These are phyloP conservation scores for Yamadazyma olivae DNA, from an alignment of 805 yeast species.

Conservation along the genomic window DNA sequence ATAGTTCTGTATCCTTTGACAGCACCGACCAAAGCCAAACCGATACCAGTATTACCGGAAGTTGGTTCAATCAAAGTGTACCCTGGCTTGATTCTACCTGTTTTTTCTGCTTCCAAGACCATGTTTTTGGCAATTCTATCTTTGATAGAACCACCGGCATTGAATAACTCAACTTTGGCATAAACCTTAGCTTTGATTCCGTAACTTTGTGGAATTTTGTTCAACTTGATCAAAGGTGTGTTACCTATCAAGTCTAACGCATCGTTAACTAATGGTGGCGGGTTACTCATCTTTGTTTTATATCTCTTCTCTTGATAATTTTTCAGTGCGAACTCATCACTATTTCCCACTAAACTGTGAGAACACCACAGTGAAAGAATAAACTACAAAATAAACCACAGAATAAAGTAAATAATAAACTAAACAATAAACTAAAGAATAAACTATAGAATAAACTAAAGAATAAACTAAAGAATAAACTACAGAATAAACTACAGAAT, in stretches of 20 bases:
- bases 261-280: constrained; percentile 44
- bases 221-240: constrained; percentile 75
- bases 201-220: constrained; percentile 70
- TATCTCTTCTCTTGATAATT: not conserved
- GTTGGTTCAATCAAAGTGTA: constrained; percentile 85
- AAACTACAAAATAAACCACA: no score
- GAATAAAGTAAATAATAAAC: no score
- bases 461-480: no score
- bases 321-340: not conserved
- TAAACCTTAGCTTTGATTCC: constrained; percentile 71
- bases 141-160: constrained; percentile 88
- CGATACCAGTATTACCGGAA: constrained; percentile 90
- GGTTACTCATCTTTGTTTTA: constrained; percentile 9
- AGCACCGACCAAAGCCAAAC: constrained; percentile 83
- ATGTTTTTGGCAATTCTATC: constrained; percentile 85
- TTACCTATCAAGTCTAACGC: constrained; percentile 79
- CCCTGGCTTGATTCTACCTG: constrained; percentile 80
- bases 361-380: no score
- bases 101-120: constrained; percentile 81
- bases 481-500: no score
- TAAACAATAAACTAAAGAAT: no score
- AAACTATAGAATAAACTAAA: no score
- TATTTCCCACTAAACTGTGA: no score
- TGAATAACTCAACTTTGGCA: constrained; percentile 79
- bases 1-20: constrained; percentile 84